Evolutionary conservation across 2,329 filamentous ascomycete genomes (phyloP).

Genomic region (Clarireedia monteithiana): DNA sequence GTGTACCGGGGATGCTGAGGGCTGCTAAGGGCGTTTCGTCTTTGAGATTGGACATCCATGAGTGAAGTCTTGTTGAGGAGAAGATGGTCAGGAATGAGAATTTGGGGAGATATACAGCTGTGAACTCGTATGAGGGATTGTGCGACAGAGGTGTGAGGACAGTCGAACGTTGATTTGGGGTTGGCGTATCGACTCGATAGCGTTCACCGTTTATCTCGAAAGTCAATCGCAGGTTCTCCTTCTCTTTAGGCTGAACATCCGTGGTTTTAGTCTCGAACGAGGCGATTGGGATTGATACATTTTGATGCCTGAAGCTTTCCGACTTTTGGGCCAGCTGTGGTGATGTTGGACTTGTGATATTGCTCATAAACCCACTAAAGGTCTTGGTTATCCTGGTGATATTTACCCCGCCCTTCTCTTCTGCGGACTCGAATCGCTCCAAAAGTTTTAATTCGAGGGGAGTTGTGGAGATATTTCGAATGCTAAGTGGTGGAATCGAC

Average conservation of each 20-base stretch:
- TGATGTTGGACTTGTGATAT: constrained; percentile 34
- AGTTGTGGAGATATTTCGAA: constrained; percentile 75
- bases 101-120: constrained; percentile 55
- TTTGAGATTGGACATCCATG: constrained; percentile 75
- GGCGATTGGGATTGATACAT: constrained; percentile 54
- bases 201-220: constrained; percentile 57
- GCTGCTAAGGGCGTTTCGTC: constrained; percentile 67
- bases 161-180: constrained; percentile 49
- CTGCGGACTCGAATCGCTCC: constrained; percentile 60
- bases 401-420: constrained; percentile 14
- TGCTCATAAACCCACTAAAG: constrained; percentile 36
- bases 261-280: constrained; percentile 62
- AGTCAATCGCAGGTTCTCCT: constrained; percentile 65
- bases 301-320: constrained; percentile 51
- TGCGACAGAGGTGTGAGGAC: constrained; percentile 50
- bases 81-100: constrained; percentile 55
- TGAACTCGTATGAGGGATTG: constrained; percentile 48
- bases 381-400: constrained; percentile 37
- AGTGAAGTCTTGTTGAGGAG: constrained; percentile 59
- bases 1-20: constrained; percentile 87
- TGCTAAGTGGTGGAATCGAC: constrained; percentile 43
- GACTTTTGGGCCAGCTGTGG: constrained; percentile 41
- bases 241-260: constrained; percentile 50
- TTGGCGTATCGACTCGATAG: constrained; percentile 68
- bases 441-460: constrained; percentile 65